Base-by-base conservation (phyloP, 495 filamentous ascomycete genomes). In the Aspergillus avenaceus region DNA sequence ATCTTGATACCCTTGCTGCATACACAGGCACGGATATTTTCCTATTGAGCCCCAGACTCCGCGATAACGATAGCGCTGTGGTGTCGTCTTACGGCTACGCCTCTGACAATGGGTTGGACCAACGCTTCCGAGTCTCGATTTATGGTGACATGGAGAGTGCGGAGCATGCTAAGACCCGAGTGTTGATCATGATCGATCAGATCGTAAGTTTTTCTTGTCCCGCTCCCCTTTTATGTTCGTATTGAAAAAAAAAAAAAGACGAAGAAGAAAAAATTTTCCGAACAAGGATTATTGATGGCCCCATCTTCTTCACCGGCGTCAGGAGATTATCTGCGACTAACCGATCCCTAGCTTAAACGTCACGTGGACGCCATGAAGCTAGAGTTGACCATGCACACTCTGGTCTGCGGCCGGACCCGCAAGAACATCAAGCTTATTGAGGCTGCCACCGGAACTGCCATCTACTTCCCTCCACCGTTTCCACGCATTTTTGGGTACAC, bases 371-470 rank as follows among this genome's bases (percentile, higher is more conserved):
- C 77, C 14, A 84, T 88, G 63, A 85, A 85, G 56, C 76, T 97
- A 51, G 93, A 97, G 59, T 70, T 89, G 22, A 88, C 90, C 21
- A 76, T 96, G 64, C 95, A 97, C 64, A 90, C 86, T 29, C 72
- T 96, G 50, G 79, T 96, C 41, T 96, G 91, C 64, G 93, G 93
- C 23, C 86, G 92, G 12, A 88, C 86, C 52, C 81, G 92, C 58
- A 93, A 95, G 73, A 96, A 97, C 60, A 92, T 98, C 69, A 96
- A 97, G 75, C 73, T 90, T 45, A 96, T 98, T 59, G 93, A 98
- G 65, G 91, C 93, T 12, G 79, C 84, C 18, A 96, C 93, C 12
- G 87, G 88, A 57, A 96, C 95, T 12, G 92, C 93, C 29, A 97
- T 98, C 53, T 98, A 97, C 69, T 96, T 98, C 61, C 93, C 93